Conservation (phyloP, 371 early-diverging fungal species). For the Vairimorpha ceranae region DNA sequence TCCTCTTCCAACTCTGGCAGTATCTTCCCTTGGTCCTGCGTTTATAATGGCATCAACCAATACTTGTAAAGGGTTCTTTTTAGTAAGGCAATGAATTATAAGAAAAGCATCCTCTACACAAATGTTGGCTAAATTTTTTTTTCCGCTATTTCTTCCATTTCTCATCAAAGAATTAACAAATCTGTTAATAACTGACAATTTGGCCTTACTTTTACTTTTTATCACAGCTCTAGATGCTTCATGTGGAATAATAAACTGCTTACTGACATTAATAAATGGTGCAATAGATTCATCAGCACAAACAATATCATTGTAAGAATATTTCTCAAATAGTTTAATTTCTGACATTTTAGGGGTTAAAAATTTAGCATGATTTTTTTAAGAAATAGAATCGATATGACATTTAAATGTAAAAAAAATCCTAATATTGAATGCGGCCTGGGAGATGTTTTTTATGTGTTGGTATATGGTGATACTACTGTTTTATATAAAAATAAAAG, state of each 20-base stretch:
- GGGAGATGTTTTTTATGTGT: constrained; percentile 22
- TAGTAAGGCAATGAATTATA: constrained; percentile 94
- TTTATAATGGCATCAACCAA: constrained; percentile 98
- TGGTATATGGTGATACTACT: constrained; percentile 36
- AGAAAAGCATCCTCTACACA: constrained; percentile 97
- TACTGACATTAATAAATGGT: constrained; percentile 57
- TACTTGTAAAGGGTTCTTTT: constrained; percentile 95
- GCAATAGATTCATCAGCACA: constrained; percentile 54
- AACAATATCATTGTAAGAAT: constrained; percentile 56
- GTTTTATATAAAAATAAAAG: not conserved
- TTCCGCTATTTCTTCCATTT: constrained; percentile 99
- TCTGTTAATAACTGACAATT: constrained; percentile 98
- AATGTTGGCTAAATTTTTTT: constrained; percentile 95
- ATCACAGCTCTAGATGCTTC: constrained; percentile 50
- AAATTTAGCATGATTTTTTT: constrained; percentile 39
- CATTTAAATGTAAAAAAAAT: constrained; percentile 21
- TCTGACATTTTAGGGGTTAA: constrained; percentile 23
- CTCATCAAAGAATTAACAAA: constrained; percentile 98
- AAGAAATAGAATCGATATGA: constrained; percentile 8
- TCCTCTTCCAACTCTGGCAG: constrained; percentile 95
- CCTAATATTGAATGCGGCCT: constrained; percentile 30
- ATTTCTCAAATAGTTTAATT: constrained; percentile 58
- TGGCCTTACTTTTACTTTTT: constrained; percentile 56
- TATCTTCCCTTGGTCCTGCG: constrained; percentile 99
- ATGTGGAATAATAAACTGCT: constrained; percentile 58